These are phyloP conservation scores for Cryphonectria japonica DNA, from an alignment of 2,329 filamentous ascomycete species.

Conservation along the genomic window DNA sequence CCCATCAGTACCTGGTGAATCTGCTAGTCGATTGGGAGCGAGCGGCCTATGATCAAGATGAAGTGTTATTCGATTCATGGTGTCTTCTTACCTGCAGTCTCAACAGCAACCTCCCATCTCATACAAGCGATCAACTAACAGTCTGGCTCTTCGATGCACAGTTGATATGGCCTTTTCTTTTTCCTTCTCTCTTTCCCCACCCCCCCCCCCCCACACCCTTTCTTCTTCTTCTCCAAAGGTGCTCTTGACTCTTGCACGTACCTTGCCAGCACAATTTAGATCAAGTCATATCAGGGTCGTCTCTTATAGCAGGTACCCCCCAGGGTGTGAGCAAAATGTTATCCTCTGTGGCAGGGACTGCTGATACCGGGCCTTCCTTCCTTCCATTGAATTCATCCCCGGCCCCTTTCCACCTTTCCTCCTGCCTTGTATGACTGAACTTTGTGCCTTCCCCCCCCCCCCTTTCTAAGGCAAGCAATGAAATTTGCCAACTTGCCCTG, in stretches of 20 bases:
- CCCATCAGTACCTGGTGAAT: too few species aligned
- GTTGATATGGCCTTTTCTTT: too few species aligned
- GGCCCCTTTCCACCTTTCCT: background rate
- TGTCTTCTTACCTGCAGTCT: background rate
- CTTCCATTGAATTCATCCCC: background rate
- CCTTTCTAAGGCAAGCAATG: background rate
- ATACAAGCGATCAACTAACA: too few species aligned
- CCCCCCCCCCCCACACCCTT: background rate
- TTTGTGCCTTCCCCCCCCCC: background rate
- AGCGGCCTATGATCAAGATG: background rate
- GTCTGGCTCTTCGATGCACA: too few species aligned
- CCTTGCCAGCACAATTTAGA: background rate
- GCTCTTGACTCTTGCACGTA: background rate
- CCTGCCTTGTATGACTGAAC: background rate
- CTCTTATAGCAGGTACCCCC: background rate
- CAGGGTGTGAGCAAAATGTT: background rate
- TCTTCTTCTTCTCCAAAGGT: background rate
- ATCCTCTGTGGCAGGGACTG: background rate
- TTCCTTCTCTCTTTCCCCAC: too few species aligned
- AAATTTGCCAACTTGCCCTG: background rate
- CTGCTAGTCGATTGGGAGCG: background rate
- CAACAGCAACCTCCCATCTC: background rate
- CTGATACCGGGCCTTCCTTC: background rate
- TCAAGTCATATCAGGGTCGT: background rate
- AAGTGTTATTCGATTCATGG: background rate